Conservation (phyloP, 2,329 filamentous ascomycete genomes). For the Byssochlamys sp. region DNA sequence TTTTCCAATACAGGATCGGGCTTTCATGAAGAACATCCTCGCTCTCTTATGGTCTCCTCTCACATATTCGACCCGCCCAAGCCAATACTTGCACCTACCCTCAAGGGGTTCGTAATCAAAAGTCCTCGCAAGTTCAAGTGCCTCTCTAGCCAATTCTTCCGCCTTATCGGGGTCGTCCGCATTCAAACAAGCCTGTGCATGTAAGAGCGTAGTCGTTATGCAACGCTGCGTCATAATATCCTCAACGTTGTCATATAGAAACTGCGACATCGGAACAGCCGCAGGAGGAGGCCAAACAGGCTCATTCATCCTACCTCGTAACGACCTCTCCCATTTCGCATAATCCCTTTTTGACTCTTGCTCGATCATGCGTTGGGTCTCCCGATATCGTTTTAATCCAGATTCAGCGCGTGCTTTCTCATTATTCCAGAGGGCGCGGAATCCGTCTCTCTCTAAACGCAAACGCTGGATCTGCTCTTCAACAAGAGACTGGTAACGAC, state of each 20-base stretch:
- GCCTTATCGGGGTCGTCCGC: slow-evolving; percentile 2
- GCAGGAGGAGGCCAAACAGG: not conserved
- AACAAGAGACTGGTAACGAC: not conserved
- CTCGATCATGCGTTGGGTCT: not conserved
- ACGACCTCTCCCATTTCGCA: not conserved
- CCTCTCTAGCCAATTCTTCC: slow-evolving; percentile 1
- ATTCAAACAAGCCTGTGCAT: slow-evolving; percentile 2
- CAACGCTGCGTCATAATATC: not conserved
- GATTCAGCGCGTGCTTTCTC: not conserved
- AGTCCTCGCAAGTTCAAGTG: slow-evolving; percentile 5
- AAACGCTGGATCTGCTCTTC: not conserved
- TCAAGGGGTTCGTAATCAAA: slow-evolving; percentile 1
- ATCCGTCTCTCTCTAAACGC: not conserved
- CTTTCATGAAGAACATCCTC: slow-evolving; percentile 10
- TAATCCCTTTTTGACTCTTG: not conserved
- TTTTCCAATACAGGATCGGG: slow-evolving; percentile 8
- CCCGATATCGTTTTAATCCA: not conserved
- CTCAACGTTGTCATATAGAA: not conserved
- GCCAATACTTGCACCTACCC: slow-evolving; percentile 18
- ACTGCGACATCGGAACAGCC: not conserved
- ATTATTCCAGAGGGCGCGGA: not conserved
- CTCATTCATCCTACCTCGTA: not conserved
- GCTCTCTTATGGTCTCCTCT: slow-evolving; percentile 9
- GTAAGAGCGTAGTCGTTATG: not conserved
- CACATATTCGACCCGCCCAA: slow-evolving; percentile 15